phyloP scores from a whole-genome alignment of 2,329 filamentous ascomycete species.

The Verticillium isaacii region DNA sequence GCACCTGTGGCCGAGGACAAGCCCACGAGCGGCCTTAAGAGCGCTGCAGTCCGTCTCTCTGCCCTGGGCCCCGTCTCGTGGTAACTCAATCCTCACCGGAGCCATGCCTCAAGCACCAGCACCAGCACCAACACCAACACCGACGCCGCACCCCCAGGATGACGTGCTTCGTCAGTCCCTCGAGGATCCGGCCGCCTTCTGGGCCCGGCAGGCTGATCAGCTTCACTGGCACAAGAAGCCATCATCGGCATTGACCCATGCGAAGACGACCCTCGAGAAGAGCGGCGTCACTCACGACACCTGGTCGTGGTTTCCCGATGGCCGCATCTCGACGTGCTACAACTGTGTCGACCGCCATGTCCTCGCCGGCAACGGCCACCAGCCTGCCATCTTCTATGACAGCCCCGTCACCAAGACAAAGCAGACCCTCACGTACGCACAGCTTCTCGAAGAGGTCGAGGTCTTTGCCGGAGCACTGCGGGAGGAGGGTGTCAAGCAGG shows the following conservation, averaged over 20 bases:
- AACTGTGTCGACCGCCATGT: conserved; percentile 92
- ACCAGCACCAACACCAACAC: conserved; percentile 1
- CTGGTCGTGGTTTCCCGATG: conserved; percentile 89
- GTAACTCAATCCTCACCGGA: not conserved
- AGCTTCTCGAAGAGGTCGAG: conserved; percentile 76
- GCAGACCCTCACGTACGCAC: conserved; percentile 67
- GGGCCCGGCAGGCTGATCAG: conserved; percentile 67
- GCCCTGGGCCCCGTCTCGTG: not conserved
- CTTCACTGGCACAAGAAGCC: conserved; percentile 80
- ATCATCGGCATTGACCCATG: conserved; percentile 51
- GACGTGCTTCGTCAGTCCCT: conserved; percentile 54
- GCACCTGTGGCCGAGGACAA: not conserved
- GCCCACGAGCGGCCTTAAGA: not conserved
- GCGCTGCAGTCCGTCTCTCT: not conserved
- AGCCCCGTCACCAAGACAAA: conserved; percentile 75
- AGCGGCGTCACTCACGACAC: conserved; percentile 62
- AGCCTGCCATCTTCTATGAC: conserved; percentile 79
- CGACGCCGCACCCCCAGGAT: conserved; percentile 41
- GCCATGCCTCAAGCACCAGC: not conserved
- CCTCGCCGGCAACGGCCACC: conserved; percentile 66
- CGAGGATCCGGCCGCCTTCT: conserved; percentile 66
- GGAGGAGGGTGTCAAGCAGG: conserved; percentile 75
- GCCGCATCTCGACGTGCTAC: conserved; percentile 85
- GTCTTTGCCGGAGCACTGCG: conserved; percentile 74
- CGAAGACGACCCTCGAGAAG: conserved; percentile 55